These are phyloP conservation scores for Cylindrotheca closterium DNA, from an alignment of 108 stramenopile species.

Conservation along the genomic window DNA sequence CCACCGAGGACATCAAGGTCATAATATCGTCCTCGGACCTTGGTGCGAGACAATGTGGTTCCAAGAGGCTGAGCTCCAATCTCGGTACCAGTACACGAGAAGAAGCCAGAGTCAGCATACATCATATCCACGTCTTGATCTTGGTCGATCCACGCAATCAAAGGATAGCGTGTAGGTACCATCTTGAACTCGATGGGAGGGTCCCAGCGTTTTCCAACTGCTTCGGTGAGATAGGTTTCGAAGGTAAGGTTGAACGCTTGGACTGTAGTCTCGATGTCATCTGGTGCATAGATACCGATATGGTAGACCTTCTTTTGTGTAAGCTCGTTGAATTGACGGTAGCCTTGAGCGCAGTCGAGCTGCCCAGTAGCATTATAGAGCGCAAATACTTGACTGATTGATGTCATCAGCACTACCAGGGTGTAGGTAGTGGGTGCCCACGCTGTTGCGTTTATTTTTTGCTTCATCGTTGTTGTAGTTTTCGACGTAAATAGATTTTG, in stretches of 20 bases:
- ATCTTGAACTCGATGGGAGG: slow-evolving; percentile 28
- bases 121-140: slow-evolving; percentile 26
- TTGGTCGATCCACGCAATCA: slow-evolving; percentile 1
- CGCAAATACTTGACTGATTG: too few relatives aligned
- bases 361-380: not conserved
- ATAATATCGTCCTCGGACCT: not conserved
- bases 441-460: too few relatives aligned
- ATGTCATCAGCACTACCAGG: too few relatives aligned
- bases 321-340: slow-evolving; percentile 38
- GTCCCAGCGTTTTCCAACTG: slow-evolving; percentile 31
- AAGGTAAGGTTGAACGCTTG: slow-evolving; percentile 25
- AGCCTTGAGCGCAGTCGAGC: not conserved
- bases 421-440: too few relatives aligned
- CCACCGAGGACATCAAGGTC: slow-evolving; percentile 25
- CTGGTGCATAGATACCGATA: slow-evolving; percentile 33
- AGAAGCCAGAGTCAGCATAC: slow-evolving; percentile 31
- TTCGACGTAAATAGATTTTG: too few relatives aligned
- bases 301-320: slow-evolving; percentile 15
- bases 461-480: too few relatives aligned
- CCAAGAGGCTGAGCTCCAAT: slow-evolving; percentile 25
- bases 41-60: not conserved
- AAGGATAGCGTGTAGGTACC: not conserved
- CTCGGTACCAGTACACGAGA: slow-evolving; percentile 33
- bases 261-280: slow-evolving; percentile 21
- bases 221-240: slow-evolving; percentile 27